Evolutionary conservation across 1,139 yeast genomes (phyloP), one percentile per base, ranked within the genome.

Genomic region (Geotrichum aggregatum): DNA sequence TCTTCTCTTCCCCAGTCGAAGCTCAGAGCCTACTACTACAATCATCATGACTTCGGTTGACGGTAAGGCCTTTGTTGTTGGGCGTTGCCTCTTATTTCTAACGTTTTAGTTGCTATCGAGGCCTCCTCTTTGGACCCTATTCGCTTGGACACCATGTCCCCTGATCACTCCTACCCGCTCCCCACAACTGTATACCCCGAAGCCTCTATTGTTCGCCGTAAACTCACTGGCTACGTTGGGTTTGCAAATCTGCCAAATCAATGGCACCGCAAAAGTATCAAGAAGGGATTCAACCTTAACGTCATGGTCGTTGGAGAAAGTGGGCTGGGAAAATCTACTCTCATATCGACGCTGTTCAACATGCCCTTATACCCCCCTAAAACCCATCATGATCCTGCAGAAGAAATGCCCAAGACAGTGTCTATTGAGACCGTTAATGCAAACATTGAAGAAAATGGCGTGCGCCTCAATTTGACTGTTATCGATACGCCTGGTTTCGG

Each of bases 171-270:
- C 11, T 49, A 44, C 26, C 52, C 52, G n/a, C 34, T 36, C 35
- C 11, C 26, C 34, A 33, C n/a, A 34, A 5, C 30, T 10, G 22
- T n/a, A 21, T 50, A 42, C 39, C 49, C 45, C 3, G 53, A 50
- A 31, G 34, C 47, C 13, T 22, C 16, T 18, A 76, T 88, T 56
- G 81, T 88, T 63, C 84, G 85, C 63, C 83, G 95, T 62, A 87
- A 87, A 66, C 80, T 91, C 62, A 86, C 83, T 61, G 95, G 96
- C 5, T 91, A 85, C 68, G 98, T 94, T 55, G 99, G 99, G 3
- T 92, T 94, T 72, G 96, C 98, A 62, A 94, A 91, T 71, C 78
- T 94, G 65, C 99, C 99, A 55, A 92, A 91, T 69, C 99, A 94
- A 75, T 92, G 98, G 97, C 98, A 92, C 73, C 82, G 96, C 72